Evolutionary conservation across 352 stramenopile species (phyloP), one percentile per base, ranked within the genome.

Genomic region (Globisporangium okanoganense): DNA sequence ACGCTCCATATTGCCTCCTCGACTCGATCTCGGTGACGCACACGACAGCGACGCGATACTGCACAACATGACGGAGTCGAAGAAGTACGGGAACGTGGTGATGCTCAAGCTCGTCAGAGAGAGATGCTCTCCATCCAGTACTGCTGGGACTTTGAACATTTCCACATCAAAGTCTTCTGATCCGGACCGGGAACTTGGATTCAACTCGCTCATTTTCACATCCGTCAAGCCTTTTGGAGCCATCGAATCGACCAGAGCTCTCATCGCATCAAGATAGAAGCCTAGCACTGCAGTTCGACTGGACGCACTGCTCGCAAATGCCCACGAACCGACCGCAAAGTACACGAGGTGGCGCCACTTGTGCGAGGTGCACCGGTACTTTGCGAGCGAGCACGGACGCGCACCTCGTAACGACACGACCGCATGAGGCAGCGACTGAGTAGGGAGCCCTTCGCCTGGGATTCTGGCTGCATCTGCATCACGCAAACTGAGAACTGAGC

Each of bases 41-140:
- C 72, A 70, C 47, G 80, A 70, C 1, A 86, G 57, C 2, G 83
- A 82, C 31, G 78, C 73, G 22, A 83, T 64, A 7, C 75, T 65
- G 31, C 81, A 90, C 12, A 87, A 56, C 22, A 87, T 22, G 16
- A 88, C 52, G 5, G 69, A 66, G 31, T 92, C 83, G 22, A 90
- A 60, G 36, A 88, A 84, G 47, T 74, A 74, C 20, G 80, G 72
- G 24, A 92, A 67, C 3, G 81, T 86, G 29, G 79, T 70, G 58
- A 83, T 78, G 9, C 78, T 88, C 55, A 92, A 54, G 33, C 66
- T 89, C 61, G 86, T 86, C 6, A 92, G 59, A 24, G 87, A 68
- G 13, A 78, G 63, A 51, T 92, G 83, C 36, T 90, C 75, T 25
- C 83, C 83, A 49, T 82, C 65, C 1, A 51, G 27, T 14, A 80